Conservation (phyloP, 768 basidiomycete genomes). For the Tulasnella sp. region DNA sequence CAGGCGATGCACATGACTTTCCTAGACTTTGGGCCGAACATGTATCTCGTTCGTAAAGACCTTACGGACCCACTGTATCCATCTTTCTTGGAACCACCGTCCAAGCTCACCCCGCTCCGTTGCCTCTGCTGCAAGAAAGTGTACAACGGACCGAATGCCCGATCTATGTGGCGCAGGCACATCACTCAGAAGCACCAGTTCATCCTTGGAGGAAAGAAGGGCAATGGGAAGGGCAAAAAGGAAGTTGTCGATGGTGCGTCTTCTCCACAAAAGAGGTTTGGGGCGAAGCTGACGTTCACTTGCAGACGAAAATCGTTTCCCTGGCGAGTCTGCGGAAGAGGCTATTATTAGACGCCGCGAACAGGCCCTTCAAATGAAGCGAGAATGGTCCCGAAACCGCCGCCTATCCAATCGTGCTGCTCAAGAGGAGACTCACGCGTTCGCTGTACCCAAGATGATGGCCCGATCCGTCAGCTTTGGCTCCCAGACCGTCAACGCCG, state of each 20-base stretch:
- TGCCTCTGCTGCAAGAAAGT: conserved; percentile 28
- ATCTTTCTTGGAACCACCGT: conserved; percentile 25
- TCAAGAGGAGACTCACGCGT: not conserved
- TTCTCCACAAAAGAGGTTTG: not conserved
- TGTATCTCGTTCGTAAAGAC: conserved; percentile 26
- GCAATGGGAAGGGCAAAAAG: conserved; percentile 13
- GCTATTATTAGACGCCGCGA: not conserved
- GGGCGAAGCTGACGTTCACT: not conserved
- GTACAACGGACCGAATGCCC: conserved; percentile 26
- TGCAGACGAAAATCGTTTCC: conserved; percentile 11
- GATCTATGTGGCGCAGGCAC: conserved; percentile 28
- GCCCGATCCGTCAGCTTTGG: not conserved
- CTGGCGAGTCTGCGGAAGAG: conserved; percentile 5
- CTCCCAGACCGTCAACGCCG: not conserved
- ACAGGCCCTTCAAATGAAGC: not conserved
- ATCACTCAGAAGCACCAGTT: conserved; percentile 26
- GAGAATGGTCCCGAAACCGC: conserved; percentile 19
- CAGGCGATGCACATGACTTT: conserved; percentile 26
- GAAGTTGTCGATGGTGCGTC: conserved; percentile 10
- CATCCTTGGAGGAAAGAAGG: conserved; percentile 25
- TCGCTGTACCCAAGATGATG: not conserved
- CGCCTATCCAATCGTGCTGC: not conserved
- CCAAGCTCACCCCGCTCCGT: conserved; percentile 18
- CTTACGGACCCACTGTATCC: conserved; percentile 25
- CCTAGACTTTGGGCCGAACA: conserved; percentile 18